Evolutionary conservation across 1,284 basidiomycete genomes (phyloP).

Genomic region (Cryptococcus sp.): DNA sequence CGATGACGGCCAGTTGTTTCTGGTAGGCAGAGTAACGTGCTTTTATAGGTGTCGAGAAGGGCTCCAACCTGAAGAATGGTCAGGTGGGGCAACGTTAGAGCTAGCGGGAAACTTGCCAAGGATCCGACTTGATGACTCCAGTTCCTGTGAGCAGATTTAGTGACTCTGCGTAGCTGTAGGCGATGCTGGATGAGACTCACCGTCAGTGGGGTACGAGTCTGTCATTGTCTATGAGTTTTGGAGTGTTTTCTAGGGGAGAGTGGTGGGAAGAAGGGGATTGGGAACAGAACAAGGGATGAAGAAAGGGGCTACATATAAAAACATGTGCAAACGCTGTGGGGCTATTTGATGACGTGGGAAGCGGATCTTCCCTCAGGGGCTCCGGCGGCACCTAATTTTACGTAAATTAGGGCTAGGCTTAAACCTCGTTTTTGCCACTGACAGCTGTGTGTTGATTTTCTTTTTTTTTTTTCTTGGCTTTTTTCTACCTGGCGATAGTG

Average conservation of each 20-base stretch:
- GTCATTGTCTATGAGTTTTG: not conserved
- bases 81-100: not conserved
- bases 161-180: not conserved
- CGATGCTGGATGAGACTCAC: slow-evolving; percentile 3
- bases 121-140: slow-evolving; percentile 46
- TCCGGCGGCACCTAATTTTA: not conserved
- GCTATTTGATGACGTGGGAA: not conserved
- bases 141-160: slow-evolving; percentile 31
- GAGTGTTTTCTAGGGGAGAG: not conserved
- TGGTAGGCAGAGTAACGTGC: slow-evolving; percentile 71
- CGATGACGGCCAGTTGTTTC: slow-evolving; percentile 72
- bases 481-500: not conserved
- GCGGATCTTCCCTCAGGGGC: not conserved
- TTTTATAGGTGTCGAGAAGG: slow-evolving; percentile 69
- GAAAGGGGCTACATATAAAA: not conserved
- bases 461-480: not conserved
- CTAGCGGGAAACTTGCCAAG: slow-evolving; percentile 35
- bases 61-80: slow-evolving; percentile 61
- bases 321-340: not conserved
- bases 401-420: not conserved
- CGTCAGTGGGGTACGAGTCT: slow-evolving; percentile 9
- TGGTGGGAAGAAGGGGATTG: not conserved
- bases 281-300: slow-evolving; percentile 1
- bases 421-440: not conserved
- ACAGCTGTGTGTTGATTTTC: not conserved